phyloP scores from a whole-genome alignment of 306 rosid genomes.

The Fragaria vesca region DNA sequence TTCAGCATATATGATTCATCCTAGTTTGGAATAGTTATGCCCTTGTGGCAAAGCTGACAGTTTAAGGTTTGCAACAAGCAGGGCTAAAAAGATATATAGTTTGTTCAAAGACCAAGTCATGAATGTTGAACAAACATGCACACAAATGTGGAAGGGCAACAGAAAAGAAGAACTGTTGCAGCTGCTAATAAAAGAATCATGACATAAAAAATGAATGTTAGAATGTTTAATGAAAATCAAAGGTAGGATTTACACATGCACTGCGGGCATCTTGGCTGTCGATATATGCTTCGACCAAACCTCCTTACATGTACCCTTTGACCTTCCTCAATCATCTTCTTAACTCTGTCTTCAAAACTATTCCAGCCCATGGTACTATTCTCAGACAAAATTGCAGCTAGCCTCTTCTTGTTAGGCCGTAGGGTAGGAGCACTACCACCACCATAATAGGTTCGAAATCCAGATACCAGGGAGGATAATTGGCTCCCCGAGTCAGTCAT shows the following conservation, averaged over 20 bases:
- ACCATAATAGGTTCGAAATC: constrained; percentile 82
- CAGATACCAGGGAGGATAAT: constrained; percentile 91
- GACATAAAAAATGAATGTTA: no score
- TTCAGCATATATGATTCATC: background rate
- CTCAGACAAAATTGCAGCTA: constrained; percentile 70
- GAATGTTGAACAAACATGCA: background rate
- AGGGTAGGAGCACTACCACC: constrained; percentile 62
- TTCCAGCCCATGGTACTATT: constrained; percentile 66
- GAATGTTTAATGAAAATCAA: background rate
- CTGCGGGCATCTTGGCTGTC: constrained; percentile 67
- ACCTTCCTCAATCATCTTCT: constrained; percentile 85
- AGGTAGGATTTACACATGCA: constrained; percentile 74
- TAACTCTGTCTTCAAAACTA: constrained; percentile 63
- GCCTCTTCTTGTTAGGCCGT: constrained; percentile 86
- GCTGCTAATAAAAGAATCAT: background rate
- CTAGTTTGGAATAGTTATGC: background rate
- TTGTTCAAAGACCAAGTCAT: no score
- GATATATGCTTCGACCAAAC: constrained; percentile 77
- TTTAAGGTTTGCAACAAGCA: background rate
- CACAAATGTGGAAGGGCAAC: background rate
- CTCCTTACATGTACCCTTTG: constrained; percentile 57
- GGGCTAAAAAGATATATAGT: background rate
- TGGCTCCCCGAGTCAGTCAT: constrained; percentile 99
- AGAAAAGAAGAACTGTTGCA: background rate
- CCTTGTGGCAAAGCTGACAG: background rate